These are phyloP conservation scores for Hyphopichia homilentoma DNA, from an alignment of 805 yeast species.

Conservation along the genomic window DNA sequence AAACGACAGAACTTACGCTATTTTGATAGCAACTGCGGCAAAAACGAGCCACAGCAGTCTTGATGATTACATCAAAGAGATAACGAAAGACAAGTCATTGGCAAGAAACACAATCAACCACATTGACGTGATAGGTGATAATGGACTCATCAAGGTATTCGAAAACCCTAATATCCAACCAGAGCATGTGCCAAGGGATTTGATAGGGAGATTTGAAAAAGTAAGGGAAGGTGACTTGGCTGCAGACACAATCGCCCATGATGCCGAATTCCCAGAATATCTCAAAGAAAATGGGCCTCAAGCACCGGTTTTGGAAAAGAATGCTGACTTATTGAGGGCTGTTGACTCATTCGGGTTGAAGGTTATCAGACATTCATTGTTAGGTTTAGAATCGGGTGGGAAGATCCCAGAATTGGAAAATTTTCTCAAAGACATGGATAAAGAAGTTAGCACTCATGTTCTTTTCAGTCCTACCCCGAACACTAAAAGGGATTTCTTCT, in stretches of 20 bases:
- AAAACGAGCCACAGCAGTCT: slow-evolving; percentile 4
- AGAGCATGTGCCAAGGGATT: slow-evolving; percentile 32
- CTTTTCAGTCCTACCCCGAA: slow-evolving; percentile 29
- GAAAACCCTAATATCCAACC: slow-evolving; percentile 17
- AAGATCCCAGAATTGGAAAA: slow-evolving; percentile 17
- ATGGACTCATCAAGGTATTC: slow-evolving; percentile 37
- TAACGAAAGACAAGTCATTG: slow-evolving; percentile 8
- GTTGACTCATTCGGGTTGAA: slow-evolving; percentile 78
- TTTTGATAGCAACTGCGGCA: slow-evolving; percentile 45
- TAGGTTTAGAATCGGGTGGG: slow-evolving; percentile 34
- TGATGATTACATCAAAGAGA: slow-evolving; percentile 9
- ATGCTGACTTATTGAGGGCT: slow-evolving; percentile 51
- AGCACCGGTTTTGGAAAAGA: slow-evolving; percentile 47
- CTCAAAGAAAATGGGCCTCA: slow-evolving; percentile 25
- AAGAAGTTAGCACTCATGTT: slow-evolving; percentile 21
- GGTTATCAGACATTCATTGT: slow-evolving; percentile 70
- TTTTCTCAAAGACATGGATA: slow-evolving; percentile 24
- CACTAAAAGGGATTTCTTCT: slow-evolving; percentile 59
- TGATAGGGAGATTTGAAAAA: slow-evolving; percentile 7
- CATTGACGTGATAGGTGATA: slow-evolving; percentile 52
- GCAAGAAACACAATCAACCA: slow-evolving; percentile 36
- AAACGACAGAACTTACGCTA: slow-evolving; percentile 59
- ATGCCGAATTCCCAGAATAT: slow-evolving; percentile 21
- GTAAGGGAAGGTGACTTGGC: not conserved
- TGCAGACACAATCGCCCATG: slow-evolving; percentile 2